phyloP scores from a whole-genome alignment of 2,329 filamentous ascomycete genomes.

The Diplodia mutila region DNA sequence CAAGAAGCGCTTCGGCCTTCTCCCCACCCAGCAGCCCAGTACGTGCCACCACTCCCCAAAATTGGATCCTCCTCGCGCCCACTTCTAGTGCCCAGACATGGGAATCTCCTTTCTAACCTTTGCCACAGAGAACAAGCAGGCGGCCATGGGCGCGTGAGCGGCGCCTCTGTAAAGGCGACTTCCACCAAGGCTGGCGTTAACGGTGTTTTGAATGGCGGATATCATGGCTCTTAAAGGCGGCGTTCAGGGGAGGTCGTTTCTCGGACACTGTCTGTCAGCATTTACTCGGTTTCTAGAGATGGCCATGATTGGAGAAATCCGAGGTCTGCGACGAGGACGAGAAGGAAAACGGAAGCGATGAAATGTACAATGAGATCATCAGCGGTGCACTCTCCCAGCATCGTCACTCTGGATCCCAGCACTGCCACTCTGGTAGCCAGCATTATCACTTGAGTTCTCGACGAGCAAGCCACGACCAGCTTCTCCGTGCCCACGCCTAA shows the following conservation, averaged over 20 bases:
- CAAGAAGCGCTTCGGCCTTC: constrained; percentile 88
- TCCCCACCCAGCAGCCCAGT: constrained; percentile 83
- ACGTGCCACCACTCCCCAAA: background rate
- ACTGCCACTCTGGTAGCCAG: background rate
- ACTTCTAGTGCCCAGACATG: background rate
- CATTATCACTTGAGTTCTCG: background rate
- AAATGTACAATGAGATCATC: background rate
- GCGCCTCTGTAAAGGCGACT: background rate
- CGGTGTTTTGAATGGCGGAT: constrained; percentile 1
- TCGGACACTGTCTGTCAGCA: background rate
- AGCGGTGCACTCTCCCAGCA: background rate
- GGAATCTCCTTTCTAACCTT: background rate
- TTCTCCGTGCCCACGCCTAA: background rate
- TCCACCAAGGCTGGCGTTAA: background rate
- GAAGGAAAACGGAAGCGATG: background rate
- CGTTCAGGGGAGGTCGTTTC: background rate
- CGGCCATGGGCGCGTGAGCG: background rate
- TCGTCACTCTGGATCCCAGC: background rate
- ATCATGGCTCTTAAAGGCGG: background rate
- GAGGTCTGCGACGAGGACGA: background rate
- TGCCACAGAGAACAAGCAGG: constrained; percentile 14
- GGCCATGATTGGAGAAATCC: background rate
- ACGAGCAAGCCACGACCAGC: background rate
- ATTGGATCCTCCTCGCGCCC: background rate
- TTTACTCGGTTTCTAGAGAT: background rate